Evolutionary conservation across 805 yeast species (phyloP).

Genomic region (Candida argentea): DNA sequence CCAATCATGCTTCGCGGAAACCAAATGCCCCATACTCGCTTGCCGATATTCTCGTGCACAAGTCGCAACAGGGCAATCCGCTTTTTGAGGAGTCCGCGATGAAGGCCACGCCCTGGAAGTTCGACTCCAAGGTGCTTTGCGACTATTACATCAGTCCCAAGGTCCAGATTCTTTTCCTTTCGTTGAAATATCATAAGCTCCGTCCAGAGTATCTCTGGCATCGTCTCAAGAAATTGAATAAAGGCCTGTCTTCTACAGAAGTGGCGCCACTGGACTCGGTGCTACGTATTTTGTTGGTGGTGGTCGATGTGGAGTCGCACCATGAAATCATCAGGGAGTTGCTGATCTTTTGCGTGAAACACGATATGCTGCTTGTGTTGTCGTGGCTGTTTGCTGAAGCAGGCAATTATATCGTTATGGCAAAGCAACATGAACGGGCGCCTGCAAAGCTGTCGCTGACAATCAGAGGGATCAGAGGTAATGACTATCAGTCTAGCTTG

Average conservation of each 20-base stretch:
- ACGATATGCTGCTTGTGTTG: slow-evolving; percentile 38
- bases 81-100: slow-evolving; percentile 39
- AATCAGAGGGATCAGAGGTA: slow-evolving; percentile 35
- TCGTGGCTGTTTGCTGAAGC: slow-evolving; percentile 46
- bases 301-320: slow-evolving; percentile 56
- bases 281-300: slow-evolving; percentile 46
- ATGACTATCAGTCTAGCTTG: slow-evolving; percentile 35
- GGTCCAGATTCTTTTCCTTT: slow-evolving; percentile 49
- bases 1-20: neutral
- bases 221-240: slow-evolving; percentile 34
- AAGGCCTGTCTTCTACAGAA: slow-evolving; percentile 22
- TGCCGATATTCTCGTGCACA: slow-evolving; percentile 11
- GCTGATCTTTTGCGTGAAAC: slow-evolving; percentile 38
- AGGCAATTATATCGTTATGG: slow-evolving; percentile 30
- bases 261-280: slow-evolving; percentile 27
- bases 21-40: slow-evolving; percentile 3
- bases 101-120: slow-evolving; percentile 45
- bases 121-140: slow-evolving; percentile 38
- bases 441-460: slow-evolving; percentile 15
- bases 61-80: slow-evolving; percentile 68
- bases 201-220: slow-evolving; percentile 67
- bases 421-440: slow-evolving; percentile 27
- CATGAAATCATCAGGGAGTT: slow-evolving; percentile 38
- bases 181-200: slow-evolving; percentile 63
- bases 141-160: slow-evolving; percentile 58